Base-by-base conservation (phyloP, 768 basidiomycete genomes). In the Tulasnella sp. region DNA sequence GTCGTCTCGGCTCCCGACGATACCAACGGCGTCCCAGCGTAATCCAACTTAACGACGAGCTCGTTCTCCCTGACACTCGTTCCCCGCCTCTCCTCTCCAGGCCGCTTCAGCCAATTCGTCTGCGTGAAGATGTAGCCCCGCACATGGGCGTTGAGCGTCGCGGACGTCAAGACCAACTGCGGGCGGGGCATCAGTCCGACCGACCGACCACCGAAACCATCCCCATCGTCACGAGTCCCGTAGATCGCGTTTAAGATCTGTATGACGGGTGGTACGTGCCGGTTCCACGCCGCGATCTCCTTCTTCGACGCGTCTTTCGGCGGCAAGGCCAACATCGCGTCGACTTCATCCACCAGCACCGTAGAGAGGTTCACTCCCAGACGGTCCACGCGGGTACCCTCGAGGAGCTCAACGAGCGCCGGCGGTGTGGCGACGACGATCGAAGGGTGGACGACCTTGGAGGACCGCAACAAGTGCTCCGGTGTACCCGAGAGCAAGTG, bases 371-470 rank as follows among this genome's bases (percentile, higher is more conserved):
- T 52, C n/a, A 70, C n/a, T 7, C 26, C 22, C 26, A 70, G 22
- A 19, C 32, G 35, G 42, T 47, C 32, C n/a, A 70, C n/a, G 9
- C 42, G 69, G 1, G 52, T 16, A 8, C 39, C 39, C 19, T 42
- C 66, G n/a, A n/a, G n/a, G n/a, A n/a, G n/a, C n/a, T n/a, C n/a
- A n/a, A n/a, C n/a, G n/a, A n/a, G n/a, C n/a, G n/a, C n/a, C n/a
- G n/a, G n/a, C n/a, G n/a, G n/a, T n/a, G n/a, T 70, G 22, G 69
- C 69, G 17, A 70, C 36, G n/a, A 70, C 35, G 36, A 70, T 52
- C 32, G 32, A 62, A 11, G 47, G 44, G 44, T 11, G 47, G 19
- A 52, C 69, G 16, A 19, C n/a, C 19, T 52, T 70, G 19, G 40
- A 41, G 8, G 69, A 70, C 5, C 69, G 66, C 19, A 67, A 41